Base-by-base conservation (phyloP, 208 protist genomes). In the Crithidia expoeki region DNA sequence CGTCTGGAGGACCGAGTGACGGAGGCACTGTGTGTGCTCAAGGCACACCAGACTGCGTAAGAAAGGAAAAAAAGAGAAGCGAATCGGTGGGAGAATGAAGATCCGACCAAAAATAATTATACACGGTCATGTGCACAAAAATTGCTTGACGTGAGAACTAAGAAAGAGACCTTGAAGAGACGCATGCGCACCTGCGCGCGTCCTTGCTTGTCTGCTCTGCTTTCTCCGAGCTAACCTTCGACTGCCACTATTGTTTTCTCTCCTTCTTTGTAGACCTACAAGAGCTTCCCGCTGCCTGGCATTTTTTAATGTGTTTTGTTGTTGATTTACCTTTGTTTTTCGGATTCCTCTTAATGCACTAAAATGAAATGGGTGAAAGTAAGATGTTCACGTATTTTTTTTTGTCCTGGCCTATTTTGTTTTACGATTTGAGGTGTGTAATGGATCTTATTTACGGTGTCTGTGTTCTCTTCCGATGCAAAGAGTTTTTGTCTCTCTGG, bases 11-110 rank as follows among this genome's bases (percentile, higher is more conserved):
- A 91, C 40, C 84, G 85, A 66, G 86, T 94, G 46, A 89, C 78
- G 12, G 91, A 96, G 83, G 91, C 88, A 12, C 78, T 90, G 4
- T 89, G 84, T 64, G 88, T 94, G 23, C 79, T 93, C 38, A 86
- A 92, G 79, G 78, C 78, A 2, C 85, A 93, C 62, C 76, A 88
- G 23, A 60, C 74, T 4, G 65, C 71, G 10, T 76, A 72, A 74
- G 21, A 50, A 2, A 4, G 47, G 6, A 52, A 52, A 23, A 28
- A 44, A 60, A 44, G 4, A 58, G 42, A 40, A 7, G 17, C 19
- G 32, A 16, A 17, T 42, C 6, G 32, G 30, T 6, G 44, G 19
- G 44, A 19, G 19, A 50, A 50, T 5, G 44, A 49, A 6, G 44
- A 25, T 7, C 5, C n/a, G 51, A 12, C 4, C 5, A 57, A 30